A percentile compares a stretch with the other conserved stretches of the same genome.
Evolutionary conservation across 2,329 filamentous ascomycete genomes (phyloP).

Genomic region (Didymosphaeria variabile): DNA sequence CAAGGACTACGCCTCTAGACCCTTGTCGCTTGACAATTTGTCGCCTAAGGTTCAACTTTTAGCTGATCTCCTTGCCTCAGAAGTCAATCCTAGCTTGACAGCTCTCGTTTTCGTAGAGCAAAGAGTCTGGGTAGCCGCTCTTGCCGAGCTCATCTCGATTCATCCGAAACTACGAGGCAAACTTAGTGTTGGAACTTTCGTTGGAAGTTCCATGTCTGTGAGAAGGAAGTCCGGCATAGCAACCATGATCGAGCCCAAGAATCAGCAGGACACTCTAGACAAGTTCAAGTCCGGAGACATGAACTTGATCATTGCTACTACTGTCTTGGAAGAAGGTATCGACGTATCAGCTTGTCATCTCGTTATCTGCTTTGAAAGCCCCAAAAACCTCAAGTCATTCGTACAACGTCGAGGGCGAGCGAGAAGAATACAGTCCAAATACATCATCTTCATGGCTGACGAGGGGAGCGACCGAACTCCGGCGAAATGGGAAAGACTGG

Average conservation of each 20-base stretch:
- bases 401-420: constrained; percentile 72
- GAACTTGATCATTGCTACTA: constrained; percentile 67
- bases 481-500: constrained; percentile 70
- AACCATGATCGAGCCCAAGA: constrained; percentile 58
- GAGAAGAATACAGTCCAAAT: constrained; percentile 64
- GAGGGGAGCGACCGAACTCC: constrained; percentile 40
- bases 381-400: constrained; percentile 70
- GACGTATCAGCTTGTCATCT: constrained; percentile 70
- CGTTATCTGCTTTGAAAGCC: constrained; percentile 71
- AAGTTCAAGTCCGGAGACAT: constrained; percentile 63
- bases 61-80: constrained; percentile 47
- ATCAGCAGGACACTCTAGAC: constrained; percentile 61
- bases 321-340: constrained; percentile 68
- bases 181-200: constrained; percentile 59
- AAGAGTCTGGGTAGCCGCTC: constrained; percentile 53
- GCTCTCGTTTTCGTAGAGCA: constrained; percentile 60
- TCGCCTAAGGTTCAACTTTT: constrained; percentile 49
- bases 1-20: neutral
- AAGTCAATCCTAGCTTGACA: constrained; percentile 46
- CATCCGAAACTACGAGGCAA: constrained; percentile 42
- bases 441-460: constrained; percentile 60
- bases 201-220: constrained; percentile 59
- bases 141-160: constrained; percentile 49
- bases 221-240: constrained; percentile 58
- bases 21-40: constrained; percentile 30